Evolutionary conservation across 306 rosid species (phyloP), one percentile per base, ranked within the genome.

Genomic region (Cicer chorassanicum): DNA sequence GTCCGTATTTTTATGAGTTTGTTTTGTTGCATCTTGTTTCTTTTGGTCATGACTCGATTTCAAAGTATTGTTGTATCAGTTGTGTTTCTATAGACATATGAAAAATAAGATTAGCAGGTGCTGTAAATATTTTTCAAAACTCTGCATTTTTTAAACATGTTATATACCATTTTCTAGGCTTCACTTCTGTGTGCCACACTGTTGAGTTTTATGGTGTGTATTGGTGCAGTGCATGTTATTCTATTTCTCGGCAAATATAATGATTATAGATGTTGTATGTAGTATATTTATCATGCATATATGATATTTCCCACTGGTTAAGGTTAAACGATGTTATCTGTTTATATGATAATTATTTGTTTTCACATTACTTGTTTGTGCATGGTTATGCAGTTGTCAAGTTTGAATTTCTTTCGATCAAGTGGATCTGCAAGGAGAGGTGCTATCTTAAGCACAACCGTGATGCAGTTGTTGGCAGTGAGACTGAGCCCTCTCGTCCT

Each of bases 351-450:
- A 56, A 51, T 72, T 21, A 21, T 21, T 76, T 46, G 40, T 60
- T 80, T 68, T 68, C 44, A 48, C 68, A 56, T 59, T 62, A 55
- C 74, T 72, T 38, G 53, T 14, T 43, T 63, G 16, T 56, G 60
- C 59, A 19, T 69, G 66, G 46, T 45, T 67, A 44, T 81, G 77
- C 93, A 94, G 98, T 53, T 86, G 73, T 56, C 95, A 29, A 72
- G 85, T 80, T 82, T 89, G 16, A 86, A 87, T 74, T 77, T 90
- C 56, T 49, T 87, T 72, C 86, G 87, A 21, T 24, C 98, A 65
- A 85, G 91, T 74, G 96, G 92, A 83, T 80, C 96, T 48, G 77
- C 93, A 8, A 89, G 96, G 89, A 88, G 93, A 79, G 87, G 82
- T 14, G 91, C 81, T 14, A 79, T 89, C 21, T 73, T 93, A 38